These are phyloP conservation scores for Pichia heedii DNA, from an alignment of 805 yeast species.

Conservation along the genomic window DNA sequence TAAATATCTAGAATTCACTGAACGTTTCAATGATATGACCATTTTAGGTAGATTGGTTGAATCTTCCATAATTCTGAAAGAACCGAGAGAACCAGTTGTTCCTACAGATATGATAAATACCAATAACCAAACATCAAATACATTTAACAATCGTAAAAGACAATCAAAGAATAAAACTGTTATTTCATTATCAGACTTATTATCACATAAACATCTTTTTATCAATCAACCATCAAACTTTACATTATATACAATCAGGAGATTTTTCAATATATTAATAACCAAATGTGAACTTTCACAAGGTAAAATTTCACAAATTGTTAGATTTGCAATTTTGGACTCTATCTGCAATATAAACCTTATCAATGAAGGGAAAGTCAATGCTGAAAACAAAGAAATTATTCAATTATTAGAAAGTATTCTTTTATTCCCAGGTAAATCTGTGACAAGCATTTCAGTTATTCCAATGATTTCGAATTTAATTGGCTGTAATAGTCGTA, in stretches of 20 bases:
- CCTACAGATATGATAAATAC: neutral
- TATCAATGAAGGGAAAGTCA: conserved; percentile 21
- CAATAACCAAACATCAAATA: neutral
- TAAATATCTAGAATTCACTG: conserved; percentile 17
- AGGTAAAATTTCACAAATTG: conserved; percentile 53
- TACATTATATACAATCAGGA: conserved; percentile 30
- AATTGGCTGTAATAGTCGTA: conserved; percentile 38
- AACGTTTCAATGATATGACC: conserved; percentile 37
- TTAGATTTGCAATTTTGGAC: conserved; percentile 34
- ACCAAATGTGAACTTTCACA: conserved; percentile 46
- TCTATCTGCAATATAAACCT: conserved; percentile 25
- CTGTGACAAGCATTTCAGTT: conserved; percentile 46
- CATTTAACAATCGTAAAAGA: conserved; percentile 4
- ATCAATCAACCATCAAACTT: conserved; percentile 30
- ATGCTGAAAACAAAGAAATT: conserved; percentile 24
- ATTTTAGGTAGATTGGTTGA: conserved; percentile 50
- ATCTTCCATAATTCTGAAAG: conserved; percentile 38
- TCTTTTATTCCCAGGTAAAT: conserved; percentile 59
- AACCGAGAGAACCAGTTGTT: conserved; percentile 27
- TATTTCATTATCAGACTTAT: conserved; percentile 56
- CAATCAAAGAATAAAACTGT: conserved; percentile 29
- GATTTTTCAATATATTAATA: conserved; percentile 43
- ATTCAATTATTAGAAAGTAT: conserved; percentile 45
- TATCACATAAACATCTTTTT: conserved; percentile 57
- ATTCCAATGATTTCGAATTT: conserved; percentile 60